A percentile compares a stretch with the other conserved stretches of the same genome.
Evolutionary conservation across 2,329 filamentous ascomycete genomes (phyloP).

Genomic region (Botryotinia globosa): DNA sequence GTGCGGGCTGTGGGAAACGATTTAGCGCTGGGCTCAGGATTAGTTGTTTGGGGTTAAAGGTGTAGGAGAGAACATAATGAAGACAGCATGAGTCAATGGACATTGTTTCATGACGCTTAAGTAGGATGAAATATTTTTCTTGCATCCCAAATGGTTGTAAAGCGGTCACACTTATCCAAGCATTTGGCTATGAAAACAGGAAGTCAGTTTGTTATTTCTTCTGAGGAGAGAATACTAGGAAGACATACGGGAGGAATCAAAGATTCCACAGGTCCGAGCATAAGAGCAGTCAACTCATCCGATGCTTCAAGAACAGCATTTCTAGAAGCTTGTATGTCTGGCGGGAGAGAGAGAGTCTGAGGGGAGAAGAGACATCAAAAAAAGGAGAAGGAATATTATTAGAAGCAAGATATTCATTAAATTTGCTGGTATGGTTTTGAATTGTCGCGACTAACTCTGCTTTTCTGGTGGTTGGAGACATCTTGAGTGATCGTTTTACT

Average conservation of each 20-base stretch:
- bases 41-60: neutral
- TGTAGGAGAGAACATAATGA: neutral
- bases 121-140: neutral
- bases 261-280: neutral
- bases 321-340: neutral
- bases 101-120: neutral
- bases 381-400: slow-evolving; percentile 1
- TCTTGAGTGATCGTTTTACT: neutral
- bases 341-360: neutral
- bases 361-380: slow-evolving; percentile 11
- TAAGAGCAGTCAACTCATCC: slow-evolving; percentile 5
- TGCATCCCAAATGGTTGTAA: neutral
- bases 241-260: neutral
- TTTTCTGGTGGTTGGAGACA: slow-evolving; percentile 4
- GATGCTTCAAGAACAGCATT: slow-evolving; percentile 3
- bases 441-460: neutral
- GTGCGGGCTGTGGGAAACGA: too few relatives aligned
- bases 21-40: neutral
- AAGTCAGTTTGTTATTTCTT: neutral
- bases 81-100: neutral
- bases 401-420: neutral
- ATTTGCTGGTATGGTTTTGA: neutral
- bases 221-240: neutral
- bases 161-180: neutral
- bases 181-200: neutral